Base-by-base conservation (phyloP, 2,329 filamentous ascomycete genomes). In the Colletotrichum limetticola region DNA sequence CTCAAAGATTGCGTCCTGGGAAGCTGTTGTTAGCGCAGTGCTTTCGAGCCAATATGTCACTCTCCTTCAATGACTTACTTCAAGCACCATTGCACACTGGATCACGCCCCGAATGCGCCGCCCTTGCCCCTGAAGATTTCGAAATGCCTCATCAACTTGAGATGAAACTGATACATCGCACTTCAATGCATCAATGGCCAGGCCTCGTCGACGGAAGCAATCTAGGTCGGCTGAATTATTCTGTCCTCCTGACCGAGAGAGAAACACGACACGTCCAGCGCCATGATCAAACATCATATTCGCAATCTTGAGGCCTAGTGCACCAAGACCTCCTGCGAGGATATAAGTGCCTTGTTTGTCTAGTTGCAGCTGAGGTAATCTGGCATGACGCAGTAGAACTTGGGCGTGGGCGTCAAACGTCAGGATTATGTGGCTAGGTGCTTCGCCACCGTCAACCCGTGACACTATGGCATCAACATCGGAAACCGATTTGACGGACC, bases 61-160 rank as follows among this genome's bases (percentile, higher is more conserved):
- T 32, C 32, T 32, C 32, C 32, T 11, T 12, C 4, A 0, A 35
- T 3, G 11, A 30, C 72, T 52, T n/a, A 67, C 66, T 77, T 80
- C 76, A 1, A 83, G 78, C 4, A 87, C 84, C 85, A 87, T 86
- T n/a, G 86, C 82, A 3, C 80, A 79, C 70, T 87, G 85, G 2
- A 88, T 77, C 4, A 87, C 77, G 26, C 86, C 86, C 1, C 79
- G 77, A 22, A 87, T 80, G 0, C 83, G 83, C 16, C 26, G 14
- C 8, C 57, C 56, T 5, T 35, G 24, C 12, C 12, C 9, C 3
- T 8, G 11, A 7, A 66, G 30, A 12, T 12, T 4, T 7, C 8
- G 35, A 2, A 62, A 26, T 2, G 19, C 11, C 8, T 22, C 16
- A 22, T 62, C 58, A 4, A 68, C 58, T 11, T 72, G 57, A 8